Conservation (phyloP, 768 basidiomycete species). For the Tricholoma flavovirens region DNA sequence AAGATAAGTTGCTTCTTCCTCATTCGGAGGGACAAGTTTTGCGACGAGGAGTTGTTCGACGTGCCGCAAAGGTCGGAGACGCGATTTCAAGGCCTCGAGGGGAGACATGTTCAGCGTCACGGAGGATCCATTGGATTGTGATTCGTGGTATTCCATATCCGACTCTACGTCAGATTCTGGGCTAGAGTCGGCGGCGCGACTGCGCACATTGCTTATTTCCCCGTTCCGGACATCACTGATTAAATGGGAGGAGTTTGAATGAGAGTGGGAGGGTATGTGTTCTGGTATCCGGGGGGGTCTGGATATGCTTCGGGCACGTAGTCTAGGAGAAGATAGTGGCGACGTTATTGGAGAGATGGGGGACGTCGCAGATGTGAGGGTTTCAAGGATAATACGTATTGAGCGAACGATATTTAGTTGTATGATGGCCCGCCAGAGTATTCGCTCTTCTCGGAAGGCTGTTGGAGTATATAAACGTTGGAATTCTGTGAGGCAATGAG, state of each 20-base stretch:
- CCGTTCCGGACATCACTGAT: conserved; percentile 4
- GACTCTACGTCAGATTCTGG: conserved; percentile 21
- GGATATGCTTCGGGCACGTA: conserved; percentile 31
- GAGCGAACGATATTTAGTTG: conserved; percentile 80
- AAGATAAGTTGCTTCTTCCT: conserved; percentile 49
- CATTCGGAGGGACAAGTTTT: conserved; percentile 61
- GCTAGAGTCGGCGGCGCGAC: conserved; percentile 13
- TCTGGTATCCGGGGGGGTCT: conserved; percentile 20
- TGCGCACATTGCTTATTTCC: conserved; percentile 3
- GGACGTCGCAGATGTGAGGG: conserved; percentile 28
- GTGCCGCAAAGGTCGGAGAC: conserved; percentile 62
- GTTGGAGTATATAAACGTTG: conserved; percentile 70
- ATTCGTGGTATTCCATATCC: conserved; percentile 16
- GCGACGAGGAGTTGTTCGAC: conserved; percentile 66
- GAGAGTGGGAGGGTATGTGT: conserved; percentile 15
- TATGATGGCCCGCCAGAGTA: conserved; percentile 80
- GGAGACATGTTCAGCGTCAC: conserved; percentile 23
- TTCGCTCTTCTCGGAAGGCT: conserved; percentile 68
- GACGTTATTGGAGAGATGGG: conserved; percentile 29
- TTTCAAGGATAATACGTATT: conserved; percentile 66
- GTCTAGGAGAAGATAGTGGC: conserved; percentile 31
- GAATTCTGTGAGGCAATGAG: conserved; percentile 47
- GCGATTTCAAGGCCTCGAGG: conserved; percentile 54
- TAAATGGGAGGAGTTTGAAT: conserved; percentile 8
- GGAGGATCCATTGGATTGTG: conserved; percentile 19